Evolutionary conservation across 768 basidiomycete genomes (phyloP).

Genomic region (Amanita exitialis): DNA sequence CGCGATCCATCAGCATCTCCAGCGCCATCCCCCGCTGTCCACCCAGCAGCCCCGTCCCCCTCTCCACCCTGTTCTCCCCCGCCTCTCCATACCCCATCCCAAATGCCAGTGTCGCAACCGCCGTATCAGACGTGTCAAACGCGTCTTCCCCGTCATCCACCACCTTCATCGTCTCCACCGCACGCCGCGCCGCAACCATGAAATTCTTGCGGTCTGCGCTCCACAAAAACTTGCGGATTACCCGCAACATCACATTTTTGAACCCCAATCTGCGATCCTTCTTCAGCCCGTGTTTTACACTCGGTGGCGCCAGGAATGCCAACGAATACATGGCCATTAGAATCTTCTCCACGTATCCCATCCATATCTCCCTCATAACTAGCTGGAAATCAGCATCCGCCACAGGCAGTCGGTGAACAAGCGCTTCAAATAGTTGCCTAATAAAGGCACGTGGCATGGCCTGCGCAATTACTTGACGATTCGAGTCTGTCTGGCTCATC

Average conservation of each 20-base stretch:
- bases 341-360: conserved; percentile 71
- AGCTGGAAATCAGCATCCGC: conserved; percentile 65
- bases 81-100: conserved; percentile 82
- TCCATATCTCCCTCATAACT: conserved; percentile 53
- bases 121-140: conserved; percentile 57
- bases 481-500: conserved; percentile 65
- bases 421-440: conserved; percentile 52
- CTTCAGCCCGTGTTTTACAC: conserved; percentile 64
- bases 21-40: conserved; percentile 63
- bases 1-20: conserved; percentile 62
- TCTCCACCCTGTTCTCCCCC: conserved; percentile 54
- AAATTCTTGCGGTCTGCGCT: conserved; percentile 44
- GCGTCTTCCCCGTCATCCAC: conserved; percentile 69
- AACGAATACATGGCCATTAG: conserved; percentile 81
- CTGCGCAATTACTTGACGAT: conserved; percentile 62
- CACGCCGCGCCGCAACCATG: conserved; percentile 48
- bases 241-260: conserved; percentile 57
- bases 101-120: conserved; percentile 57
- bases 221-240: conserved; percentile 57
- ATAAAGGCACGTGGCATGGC: conserved; percentile 49
- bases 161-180: conserved; percentile 69
- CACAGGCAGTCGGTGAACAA: conserved; percentile 81
- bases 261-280: conserved; percentile 57
- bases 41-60: conserved; percentile 66
- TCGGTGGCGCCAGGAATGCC: conserved; percentile 71